Conservation (phyloP, 768 basidiomycete genomes). For the Psilocybe cubensis region DNA sequence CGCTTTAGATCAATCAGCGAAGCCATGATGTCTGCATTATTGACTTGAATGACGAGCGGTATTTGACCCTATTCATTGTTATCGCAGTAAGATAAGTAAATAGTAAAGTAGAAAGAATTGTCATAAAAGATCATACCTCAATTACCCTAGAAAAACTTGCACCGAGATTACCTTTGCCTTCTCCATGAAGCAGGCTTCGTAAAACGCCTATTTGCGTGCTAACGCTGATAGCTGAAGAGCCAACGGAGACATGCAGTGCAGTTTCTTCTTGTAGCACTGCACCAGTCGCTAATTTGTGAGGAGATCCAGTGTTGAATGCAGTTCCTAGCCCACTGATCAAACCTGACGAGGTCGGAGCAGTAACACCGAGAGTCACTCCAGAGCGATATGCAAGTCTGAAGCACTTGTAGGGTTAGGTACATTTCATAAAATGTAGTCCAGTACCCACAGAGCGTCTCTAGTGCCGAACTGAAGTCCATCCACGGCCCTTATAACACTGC, state of each 20-base stretch:
- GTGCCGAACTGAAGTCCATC: constrained; percentile 77
- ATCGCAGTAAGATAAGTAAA: not conserved
- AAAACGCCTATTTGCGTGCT: constrained; percentile 72
- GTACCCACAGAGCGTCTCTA: constrained; percentile 50
- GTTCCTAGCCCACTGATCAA: constrained; percentile 62
- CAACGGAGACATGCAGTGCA: constrained; percentile 65
- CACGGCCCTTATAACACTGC: constrained; percentile 53
- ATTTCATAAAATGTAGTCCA: not conserved
- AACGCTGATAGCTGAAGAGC: constrained; percentile 47
- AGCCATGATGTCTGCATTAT: constrained; percentile 74
- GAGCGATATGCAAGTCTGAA: constrained; percentile 61
- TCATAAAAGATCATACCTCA: constrained; percentile 37
- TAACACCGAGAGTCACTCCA: constrained; percentile 66
- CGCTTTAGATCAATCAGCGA: constrained; percentile 64
- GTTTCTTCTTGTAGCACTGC: constrained; percentile 62
- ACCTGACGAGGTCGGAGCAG: constrained; percentile 51
- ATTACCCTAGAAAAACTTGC: constrained; percentile 46
- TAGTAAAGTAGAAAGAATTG: not conserved
- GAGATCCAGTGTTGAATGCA: constrained; percentile 57
- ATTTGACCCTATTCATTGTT: constrained; percentile 46
- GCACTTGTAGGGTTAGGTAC: not conserved
- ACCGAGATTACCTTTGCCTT: constrained; percentile 41
- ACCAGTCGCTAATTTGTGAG: constrained; percentile 56
- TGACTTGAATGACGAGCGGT: constrained; percentile 61
- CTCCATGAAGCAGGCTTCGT: constrained; percentile 49